Percentiles rank a stretch among this genome's conserved stretches.
Conservation (phyloP, 805 yeast species). For the Kluyveromyces wickerhamii region DNA sequence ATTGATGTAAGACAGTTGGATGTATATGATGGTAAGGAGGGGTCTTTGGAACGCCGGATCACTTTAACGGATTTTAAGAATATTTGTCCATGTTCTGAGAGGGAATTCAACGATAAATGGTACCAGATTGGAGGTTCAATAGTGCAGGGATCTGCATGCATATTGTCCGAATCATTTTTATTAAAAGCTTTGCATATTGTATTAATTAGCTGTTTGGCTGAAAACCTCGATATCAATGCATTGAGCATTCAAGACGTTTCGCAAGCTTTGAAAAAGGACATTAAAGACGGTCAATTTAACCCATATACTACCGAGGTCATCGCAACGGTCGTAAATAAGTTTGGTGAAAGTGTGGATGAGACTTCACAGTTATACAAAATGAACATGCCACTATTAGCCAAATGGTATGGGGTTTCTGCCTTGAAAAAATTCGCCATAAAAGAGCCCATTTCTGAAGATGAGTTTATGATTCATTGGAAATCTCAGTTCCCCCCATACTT, state of each 20-base stretch:
- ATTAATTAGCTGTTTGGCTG: constrained; percentile 34
- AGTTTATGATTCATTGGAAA: constrained; percentile 58
- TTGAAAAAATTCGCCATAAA: constrained; percentile 33
- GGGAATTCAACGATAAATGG: constrained; percentile 50
- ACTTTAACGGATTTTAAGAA: constrained; percentile 32
- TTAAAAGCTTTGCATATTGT: constrained; percentile 30
- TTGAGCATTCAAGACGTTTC: constrained; percentile 26
- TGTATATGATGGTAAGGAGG: constrained; percentile 30
- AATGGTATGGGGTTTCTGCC: constrained; percentile 57
- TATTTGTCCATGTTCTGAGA: constrained; percentile 45
- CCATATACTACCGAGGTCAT: constrained; percentile 37
- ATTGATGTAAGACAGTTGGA: constrained; percentile 31
- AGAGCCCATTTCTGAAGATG: constrained; percentile 34
- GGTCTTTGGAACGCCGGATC: constrained; percentile 10
- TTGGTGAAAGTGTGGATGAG: constrained; percentile 25
- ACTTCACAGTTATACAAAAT: constrained; percentile 28
- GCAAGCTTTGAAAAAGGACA: constrained; percentile 22
- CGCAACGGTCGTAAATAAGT: constrained; percentile 42
- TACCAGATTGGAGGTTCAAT: constrained; percentile 46
- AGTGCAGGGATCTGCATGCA: constrained; percentile 37
- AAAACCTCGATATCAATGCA: constrained; percentile 24
- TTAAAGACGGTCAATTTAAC: constrained; percentile 25
- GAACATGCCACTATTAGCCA: constrained; percentile 37
- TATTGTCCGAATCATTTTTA: constrained; percentile 30
- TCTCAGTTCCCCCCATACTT: constrained; percentile 54